phyloP scores from a whole-genome alignment of 176 grass and related monocot species.

The Secale cereale region DNA sequence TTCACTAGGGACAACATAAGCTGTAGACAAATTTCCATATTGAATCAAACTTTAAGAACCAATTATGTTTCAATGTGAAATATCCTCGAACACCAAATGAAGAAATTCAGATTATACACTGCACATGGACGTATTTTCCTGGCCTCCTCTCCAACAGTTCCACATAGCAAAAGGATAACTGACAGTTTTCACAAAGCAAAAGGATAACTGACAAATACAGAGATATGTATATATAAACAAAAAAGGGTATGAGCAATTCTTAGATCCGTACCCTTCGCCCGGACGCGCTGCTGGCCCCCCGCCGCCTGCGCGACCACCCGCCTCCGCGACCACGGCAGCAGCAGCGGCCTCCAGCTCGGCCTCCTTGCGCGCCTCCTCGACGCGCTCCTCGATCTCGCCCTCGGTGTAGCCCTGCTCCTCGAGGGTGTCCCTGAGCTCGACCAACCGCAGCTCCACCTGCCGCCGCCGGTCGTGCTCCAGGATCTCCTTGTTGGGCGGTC shows the following conservation, averaged over 20 bases:
- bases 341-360: constrained; percentile 45
- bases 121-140: neutral
- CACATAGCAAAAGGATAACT: neutral
- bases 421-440: constrained; percentile 77
- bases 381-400: constrained; percentile 66
- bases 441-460: constrained; percentile 69
- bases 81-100: neutral
- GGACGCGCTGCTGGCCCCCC: neutral
- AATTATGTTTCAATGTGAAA: neutral
- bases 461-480: constrained; percentile 92
- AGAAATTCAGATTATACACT: neutral
- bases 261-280: constrained; percentile 47
- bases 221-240: neutral
- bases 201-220: neutral
- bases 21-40: neutral
- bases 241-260: neutral
- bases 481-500: constrained; percentile 92
- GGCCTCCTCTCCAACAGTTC: neutral
- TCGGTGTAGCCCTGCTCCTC: constrained; percentile 92
- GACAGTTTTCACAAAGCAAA: neutral
- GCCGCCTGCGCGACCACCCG: neutral
- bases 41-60: neutral
- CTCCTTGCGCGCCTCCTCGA: constrained; percentile 50
- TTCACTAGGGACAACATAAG: neutral
- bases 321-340: neutral